Evolutionary conservation across 2,329 filamentous ascomycete species (phyloP), one percentile per base, ranked within the genome.

Genomic region (Cytospora piceicola): DNA sequence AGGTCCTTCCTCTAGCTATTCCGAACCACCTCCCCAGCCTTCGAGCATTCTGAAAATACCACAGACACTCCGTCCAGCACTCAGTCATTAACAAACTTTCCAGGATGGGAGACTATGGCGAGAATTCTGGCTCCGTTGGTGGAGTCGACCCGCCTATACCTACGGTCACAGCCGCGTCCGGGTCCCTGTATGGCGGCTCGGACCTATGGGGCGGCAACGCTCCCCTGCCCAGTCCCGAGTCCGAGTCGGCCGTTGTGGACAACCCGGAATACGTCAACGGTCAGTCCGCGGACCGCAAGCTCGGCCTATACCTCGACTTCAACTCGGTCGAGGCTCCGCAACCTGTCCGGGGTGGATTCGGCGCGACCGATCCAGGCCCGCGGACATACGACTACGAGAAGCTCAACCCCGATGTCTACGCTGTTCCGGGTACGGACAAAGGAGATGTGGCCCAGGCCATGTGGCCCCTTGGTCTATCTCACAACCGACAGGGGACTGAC

Each of bases 301-400:
- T 85, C 17, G 86, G 85, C 0, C 71, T 81, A 2, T 85, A 81
- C 63, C 78, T 88, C 0, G 79, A 88, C 72, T 85, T 88, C 69
- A 78, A 82, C 58, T 75, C 79, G 61, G 78, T 80, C 32, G 75
- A 82, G 4, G 79, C 79, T 42, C 85, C 85, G 0, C 83, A 88
- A 71, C 85, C 85, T 1, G 81, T 87, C 53, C 81, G 85, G 8
- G 85, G 85, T 4, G 72, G 70, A 15, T 75, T 70, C 14, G 85
- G 85, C 15, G 77, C 74, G 2, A 83, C 81, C 0, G 83, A 86
- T 69, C 80, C 83, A 8, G 85, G 85, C 2, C 83, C 83, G 59
- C 77, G 82, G 73, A 76, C 61, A 73, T 72, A 56, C 42, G 49
- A 68, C 61, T 83, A 86, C 59, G 82, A 87, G 70, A 81, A 78